Evolutionary conservation across 129 eudicot species (phyloP), one percentile per base, ranked within the genome.

Genomic region (Saussurea involucrata): DNA sequence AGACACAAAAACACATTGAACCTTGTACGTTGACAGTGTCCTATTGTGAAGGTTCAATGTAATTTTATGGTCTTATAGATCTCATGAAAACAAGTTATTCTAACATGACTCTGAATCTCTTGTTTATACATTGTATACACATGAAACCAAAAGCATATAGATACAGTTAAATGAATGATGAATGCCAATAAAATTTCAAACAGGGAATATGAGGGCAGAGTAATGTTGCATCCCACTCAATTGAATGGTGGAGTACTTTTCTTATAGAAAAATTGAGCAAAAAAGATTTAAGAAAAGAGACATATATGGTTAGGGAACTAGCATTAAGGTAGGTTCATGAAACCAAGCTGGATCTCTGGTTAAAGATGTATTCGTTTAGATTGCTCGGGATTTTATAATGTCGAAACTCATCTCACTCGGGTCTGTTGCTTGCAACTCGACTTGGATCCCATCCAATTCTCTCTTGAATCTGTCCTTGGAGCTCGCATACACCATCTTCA

Each of bases 401-500:
- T 92, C 98, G 10, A 92, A 28, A 81, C 96, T 92, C 98, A 92
- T 92, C 84, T 92, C 98, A 66, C 96, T 92, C 6, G 98, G 96
- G 74, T 92, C 97, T 4, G 95, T 89, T 36, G 97, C 97, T 80
- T 92, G 97, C 81, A 92, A 83, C 68, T 92, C 97, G 37, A 92
- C 88, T 77, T 92, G 97, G 65, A 92, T 92, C n/a, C 97, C 97
- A 33, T 92, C 97, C 74, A 92, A 68, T 86, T 92, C 97, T 79
- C 97, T 90, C 91, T 92, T 92, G 85, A 92, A 92, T 78, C 95
- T 86, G 74, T 92, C 97, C 83, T 89, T 92, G 17, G 97, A 87
- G 87, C 97, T 92, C 36, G 97, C 97, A 18, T 92, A 92, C 72
- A 92, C 96, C 97, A 92, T 92, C 87, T 92, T 92, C 96, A 87